Percentiles rank a stretch among this genome's conserved stretches.
phyloP scores from a whole-genome alignment of 352 stramenopile genomes.

The Pythium insidiosum region DNA sequence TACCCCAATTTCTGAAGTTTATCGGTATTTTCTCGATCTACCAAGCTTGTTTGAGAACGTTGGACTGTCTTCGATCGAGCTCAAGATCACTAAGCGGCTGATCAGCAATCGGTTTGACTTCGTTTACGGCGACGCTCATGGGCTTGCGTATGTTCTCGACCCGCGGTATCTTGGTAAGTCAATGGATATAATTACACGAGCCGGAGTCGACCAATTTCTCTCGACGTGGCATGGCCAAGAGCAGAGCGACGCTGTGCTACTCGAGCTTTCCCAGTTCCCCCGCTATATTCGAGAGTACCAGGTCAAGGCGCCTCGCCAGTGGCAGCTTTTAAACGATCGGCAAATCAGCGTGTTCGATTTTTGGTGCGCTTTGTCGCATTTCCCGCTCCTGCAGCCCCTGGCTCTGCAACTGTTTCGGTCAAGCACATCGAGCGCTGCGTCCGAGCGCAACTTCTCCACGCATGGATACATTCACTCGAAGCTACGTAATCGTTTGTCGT shows the following conservation, averaged over 20 bases:
- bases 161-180: background rate
- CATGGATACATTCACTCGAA: conserved; percentile 1
- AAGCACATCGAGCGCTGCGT: background rate
- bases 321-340: background rate
- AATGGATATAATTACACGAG: background rate
- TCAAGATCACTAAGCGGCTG: background rate
- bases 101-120: conserved; percentile 1
- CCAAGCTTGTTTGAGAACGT: background rate
- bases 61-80: background rate
- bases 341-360: background rate
- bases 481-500: conserved; percentile 1
- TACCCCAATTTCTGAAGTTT: background rate
- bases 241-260: background rate
- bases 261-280: background rate
- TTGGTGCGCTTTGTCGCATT: background rate
- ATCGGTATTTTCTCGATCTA: background rate
- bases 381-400: background rate
- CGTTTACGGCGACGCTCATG: background rate
- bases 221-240: background rate
- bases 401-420: background rate
- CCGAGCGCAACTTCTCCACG: conserved; percentile 5
- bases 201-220: background rate
- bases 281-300: background rate
- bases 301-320: background rate
- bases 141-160: background rate